Base-by-base conservation (phyloP, 352 stramenopile genomes). In the Phytophthora podocarpi region DNA sequence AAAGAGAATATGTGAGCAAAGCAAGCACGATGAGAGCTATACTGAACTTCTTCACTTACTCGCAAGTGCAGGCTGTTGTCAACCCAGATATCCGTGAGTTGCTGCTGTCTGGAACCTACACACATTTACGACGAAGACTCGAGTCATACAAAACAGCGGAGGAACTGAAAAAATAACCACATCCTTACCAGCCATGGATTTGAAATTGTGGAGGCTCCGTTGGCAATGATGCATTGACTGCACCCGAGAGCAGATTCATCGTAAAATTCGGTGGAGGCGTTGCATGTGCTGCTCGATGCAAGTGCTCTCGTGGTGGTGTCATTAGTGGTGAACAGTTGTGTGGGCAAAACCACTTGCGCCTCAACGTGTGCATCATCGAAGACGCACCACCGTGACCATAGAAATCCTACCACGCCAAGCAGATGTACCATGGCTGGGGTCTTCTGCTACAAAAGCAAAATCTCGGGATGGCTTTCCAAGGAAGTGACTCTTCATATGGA, bases 191-290 rank as follows among this genome's bases (percentile, higher is more conserved):
- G 43, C 16, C 70, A 65, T 5, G 68, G 35, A 40, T 77, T 80
- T 1, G 59, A 60, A 23, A 65, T 56, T 10, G 69, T 65, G 13
- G 64, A 59, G 1, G 61, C 59, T 50, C 82, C 80, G 15, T 64
- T 67, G 10, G 69, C 67, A 15, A 47, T 66, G 8, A 66, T 36
- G 31, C 82, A 91, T 36, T 70, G 65, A 45, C 70, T 88, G 59
- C 82, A 91, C 13, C 65, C 63, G 10, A 91, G 70, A n/a, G 78
- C 59, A 1, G 72, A 50, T 50, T 75, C 55, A 54, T 91, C 80
- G 37, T 82, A 91, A 63, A 77, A 91, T 48, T 91, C 70, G 1
- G 43, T 75, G 10, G 39, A 50, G 1, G 62, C 26, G 36, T 74
- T 64, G 56, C 82, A 90, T 2, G 55, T 63, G 4, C 23, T 23